Percentiles rank a stretch among this genome's conserved stretches.
Conservation (phyloP, 2,329 filamentous ascomycete genomes). For the Xylariaceae sp. region DNA sequence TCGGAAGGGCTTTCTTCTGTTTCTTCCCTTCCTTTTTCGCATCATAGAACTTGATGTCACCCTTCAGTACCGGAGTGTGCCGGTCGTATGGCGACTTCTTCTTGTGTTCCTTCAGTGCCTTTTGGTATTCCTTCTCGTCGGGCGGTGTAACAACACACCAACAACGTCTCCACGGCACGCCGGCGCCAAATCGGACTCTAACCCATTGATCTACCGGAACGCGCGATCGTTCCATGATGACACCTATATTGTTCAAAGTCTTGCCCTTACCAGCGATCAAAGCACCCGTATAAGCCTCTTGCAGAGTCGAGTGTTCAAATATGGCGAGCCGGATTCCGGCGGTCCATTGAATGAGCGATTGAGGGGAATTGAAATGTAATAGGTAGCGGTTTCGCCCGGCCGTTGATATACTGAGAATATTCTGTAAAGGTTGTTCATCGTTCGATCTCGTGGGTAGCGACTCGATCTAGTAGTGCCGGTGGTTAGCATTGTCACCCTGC, state of each 20-base stretch:
- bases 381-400: slow-evolving; percentile 95
- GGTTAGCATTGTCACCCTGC: slow-evolving; percentile 10
- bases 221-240: slow-evolving; percentile 80
- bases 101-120: slow-evolving; percentile 80
- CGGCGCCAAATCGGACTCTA: slow-evolving; percentile 90
- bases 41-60: slow-evolving; percentile 94
- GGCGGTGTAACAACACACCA: slow-evolving; percentile 95
- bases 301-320: slow-evolving; percentile 89
- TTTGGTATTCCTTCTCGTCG: slow-evolving; percentile 88
- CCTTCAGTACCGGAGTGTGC: slow-evolving; percentile 69
- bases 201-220: slow-evolving; percentile 90
- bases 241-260: slow-evolving; percentile 82
- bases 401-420: slow-evolving; percentile 93
- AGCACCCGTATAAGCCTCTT: slow-evolving; percentile 95
- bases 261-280: slow-evolving; percentile 95
- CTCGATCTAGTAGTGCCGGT: slow-evolving; percentile 65
- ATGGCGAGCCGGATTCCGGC: slow-evolving; percentile 90
- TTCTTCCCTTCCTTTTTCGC: slow-evolving; percentile 74
- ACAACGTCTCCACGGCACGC: slow-evolving; percentile 92
- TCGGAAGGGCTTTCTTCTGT: slow-evolving; percentile 86
- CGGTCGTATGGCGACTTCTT: slow-evolving; percentile 83
- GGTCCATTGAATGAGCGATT: slow-evolving; percentile 94
- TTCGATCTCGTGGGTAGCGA: slow-evolving; percentile 81
- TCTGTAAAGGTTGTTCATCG: slow-evolving; percentile 81
- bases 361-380: slow-evolving; percentile 92